Evolutionary conservation across 805 yeast species (phyloP), one percentile per base, ranked within the genome.

Genomic region (Ogataea ramenticola): DNA sequence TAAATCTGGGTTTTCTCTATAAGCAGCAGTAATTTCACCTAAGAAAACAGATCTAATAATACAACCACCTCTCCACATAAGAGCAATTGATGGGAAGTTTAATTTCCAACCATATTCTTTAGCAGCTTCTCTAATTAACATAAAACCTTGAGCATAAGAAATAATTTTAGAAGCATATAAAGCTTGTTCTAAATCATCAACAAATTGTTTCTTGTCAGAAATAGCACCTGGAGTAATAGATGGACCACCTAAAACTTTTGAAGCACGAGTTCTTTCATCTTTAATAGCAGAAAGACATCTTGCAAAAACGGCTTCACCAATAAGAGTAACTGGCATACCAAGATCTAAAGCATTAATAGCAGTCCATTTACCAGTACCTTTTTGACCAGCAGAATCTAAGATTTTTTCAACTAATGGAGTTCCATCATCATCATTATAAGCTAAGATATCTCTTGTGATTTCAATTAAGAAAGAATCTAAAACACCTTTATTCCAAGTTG

Each of bases 41-140:
- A 91, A 77, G 86, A 91, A 91, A 54, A 91, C 97, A 46, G 99
- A 91, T 80, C 98, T 87, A 74, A 91, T 91, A 71, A 91, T 91
- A 80, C 99, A 91, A 61, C 99, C 99, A 76, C 99, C 99, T 80
- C 99, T 84, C 99, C 99, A 91, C 98, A 91, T 91, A 62, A 93
- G 80, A 58, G 98, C 98, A 61, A 93, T 93, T 48, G 96, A 93
- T 59, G 98, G 96, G 82, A 87, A 86, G 84, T 91, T 93, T 67
- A 91, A 79, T 71, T 86, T 82, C 99, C 99, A 91, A 64, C 82
- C 82, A 79, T 88, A 91, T 69, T 88, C 96, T 72, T 79, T 83
- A 56, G 96, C 98, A 58, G 98, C 98, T 72, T 91, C 96, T 70
- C 95, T 87, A 74, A 91, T 89, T 67, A 91, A 80, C 97, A 91